Evolutionary conservation across 1,284 basidiomycete genomes (phyloP).

Genomic region (Paramarasmius palmivorus): DNA sequence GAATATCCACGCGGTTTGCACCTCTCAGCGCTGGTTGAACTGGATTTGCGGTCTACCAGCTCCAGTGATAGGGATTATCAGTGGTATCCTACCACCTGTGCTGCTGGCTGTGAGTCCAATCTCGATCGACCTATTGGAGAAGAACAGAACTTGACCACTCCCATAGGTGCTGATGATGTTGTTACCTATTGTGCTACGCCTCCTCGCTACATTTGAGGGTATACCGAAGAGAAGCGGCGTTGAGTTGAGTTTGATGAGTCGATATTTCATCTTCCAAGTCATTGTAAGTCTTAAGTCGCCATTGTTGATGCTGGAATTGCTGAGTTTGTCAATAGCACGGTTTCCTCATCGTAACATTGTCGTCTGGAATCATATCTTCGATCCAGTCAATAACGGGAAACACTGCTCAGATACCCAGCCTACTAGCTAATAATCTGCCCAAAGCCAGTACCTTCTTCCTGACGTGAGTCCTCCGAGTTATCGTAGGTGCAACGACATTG

Average conservation of each 20-base stretch:
- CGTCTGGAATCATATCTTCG: constrained; percentile 78
- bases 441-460: constrained; percentile 93
- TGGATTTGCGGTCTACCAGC: constrained; percentile 80
- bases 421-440: constrained; percentile 80
- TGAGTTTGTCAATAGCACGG: constrained; percentile 61
- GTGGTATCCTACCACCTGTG: constrained; percentile 85
- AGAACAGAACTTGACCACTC: background rate
- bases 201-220: constrained; percentile 80
- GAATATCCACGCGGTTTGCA: constrained; percentile 78
- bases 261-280: constrained; percentile 92
- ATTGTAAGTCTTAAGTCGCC: constrained; percentile 56
- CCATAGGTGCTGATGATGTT: constrained; percentile 78
- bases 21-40: constrained; percentile 69
- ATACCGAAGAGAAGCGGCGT: constrained; percentile 80
- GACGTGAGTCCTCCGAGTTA: constrained; percentile 52
- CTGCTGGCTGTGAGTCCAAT: constrained; percentile 72
- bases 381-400: constrained; percentile 63
- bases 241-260: constrained; percentile 88
- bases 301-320: background rate
- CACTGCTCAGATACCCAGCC: constrained; percentile 60
- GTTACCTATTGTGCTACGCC: constrained; percentile 81
- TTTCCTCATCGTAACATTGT: constrained; percentile 85
- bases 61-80: constrained; percentile 79
- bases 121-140: constrained; percentile 81
- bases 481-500: too few species aligned